These are phyloP conservation scores for Magnaporthiopsis poae DNA, from an alignment of 2,329 filamentous ascomycete species.

Conservation along the genomic window DNA sequence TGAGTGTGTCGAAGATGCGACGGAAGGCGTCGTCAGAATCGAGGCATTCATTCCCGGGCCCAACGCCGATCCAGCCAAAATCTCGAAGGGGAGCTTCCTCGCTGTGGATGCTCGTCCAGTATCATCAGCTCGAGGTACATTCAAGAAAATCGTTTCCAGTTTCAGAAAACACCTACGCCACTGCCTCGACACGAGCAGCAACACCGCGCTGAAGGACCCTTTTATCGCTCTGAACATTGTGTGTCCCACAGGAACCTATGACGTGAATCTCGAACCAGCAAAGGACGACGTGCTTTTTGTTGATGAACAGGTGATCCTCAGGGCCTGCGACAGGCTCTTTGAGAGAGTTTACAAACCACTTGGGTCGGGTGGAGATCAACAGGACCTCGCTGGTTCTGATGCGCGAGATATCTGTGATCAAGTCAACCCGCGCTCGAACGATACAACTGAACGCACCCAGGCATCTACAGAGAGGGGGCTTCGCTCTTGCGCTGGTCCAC, in stretches of 20 bases:
- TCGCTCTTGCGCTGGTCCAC: background rate
- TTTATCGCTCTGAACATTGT: slow-evolving; percentile 56
- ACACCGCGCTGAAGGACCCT: slow-evolving; percentile 31
- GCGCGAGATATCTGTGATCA: background rate
- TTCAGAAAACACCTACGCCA: slow-evolving; percentile 42
- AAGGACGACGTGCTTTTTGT: slow-evolving; percentile 65
- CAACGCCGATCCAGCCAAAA: slow-evolving; percentile 31
- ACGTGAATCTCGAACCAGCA: slow-evolving; percentile 59
- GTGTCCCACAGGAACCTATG: slow-evolving; percentile 55
- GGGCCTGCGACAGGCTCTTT: slow-evolving; percentile 38
- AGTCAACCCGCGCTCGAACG: too few relatives aligned
- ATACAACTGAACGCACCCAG: background rate
- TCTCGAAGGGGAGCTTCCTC: slow-evolving; percentile 48
- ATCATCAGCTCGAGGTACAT: slow-evolving; percentile 40
- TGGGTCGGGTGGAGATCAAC: background rate
- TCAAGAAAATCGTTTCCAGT: slow-evolving; percentile 47
- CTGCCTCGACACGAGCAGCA: slow-evolving; percentile 16
- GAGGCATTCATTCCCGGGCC: slow-evolving; percentile 49
- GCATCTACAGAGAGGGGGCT: background rate
- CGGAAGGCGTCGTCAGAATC: slow-evolving; percentile 23
- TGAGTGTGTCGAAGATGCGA: background rate
- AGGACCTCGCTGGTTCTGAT: background rate
- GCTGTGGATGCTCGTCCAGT: slow-evolving; percentile 62
- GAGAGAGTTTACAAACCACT: slow-evolving; percentile 3
- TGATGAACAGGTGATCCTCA: slow-evolving; percentile 36